Base-by-base conservation (phyloP, 129 eudicot genomes). In the Oenanthe sinensis region DNA sequence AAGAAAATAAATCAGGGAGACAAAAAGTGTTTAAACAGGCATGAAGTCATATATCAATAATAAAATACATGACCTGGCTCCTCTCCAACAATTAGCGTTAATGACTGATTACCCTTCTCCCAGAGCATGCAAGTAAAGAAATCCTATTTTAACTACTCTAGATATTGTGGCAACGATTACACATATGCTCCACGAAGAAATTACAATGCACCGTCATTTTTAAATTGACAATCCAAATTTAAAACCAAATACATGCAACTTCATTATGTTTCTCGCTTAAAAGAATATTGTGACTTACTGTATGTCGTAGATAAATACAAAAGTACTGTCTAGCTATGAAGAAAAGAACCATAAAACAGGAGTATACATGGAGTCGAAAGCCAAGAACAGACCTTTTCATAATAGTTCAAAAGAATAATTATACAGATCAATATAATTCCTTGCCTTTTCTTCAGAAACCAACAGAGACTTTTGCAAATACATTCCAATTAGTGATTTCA, bases 341-440 rank as follows among this genome's bases (percentile, higher is more conserved):
- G 76, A 24, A 44, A 44, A 42, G 76, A 72, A 43, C 47, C 52
- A 42, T 20, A 37, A 37, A 6, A 71, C 46, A 40, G 14, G 3
- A 22, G 76, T 11, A 74, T 15, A 74, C 33, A 6, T 24, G 24
- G n/a, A n/a, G 15, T n/a, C 33, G 24, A 45, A 43, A 2, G n/a
- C 39, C 39, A 60, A 74, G 83, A 44, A 80, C 48, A 60, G 16
- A 60, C 63, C 40, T 73, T 72, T 30, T 50, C 33, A 60, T 15
- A 17, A 3, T 39, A 42, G 44, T 13, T 44, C 22, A 54, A 42
- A 37, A 17, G 36, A 42, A 71, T 12, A 54, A 15, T 1, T 71
- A 24, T 13, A 52, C 77, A 50, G 65, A 55, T 22, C 65, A 8
- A 55, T 5, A 50, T 50, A 5, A 58, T 58, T 60, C 68, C 68